phyloP scores from a whole-genome alignment of 2,329 filamentous ascomycete species.

The Herpotrichia juniperi region DNA sequence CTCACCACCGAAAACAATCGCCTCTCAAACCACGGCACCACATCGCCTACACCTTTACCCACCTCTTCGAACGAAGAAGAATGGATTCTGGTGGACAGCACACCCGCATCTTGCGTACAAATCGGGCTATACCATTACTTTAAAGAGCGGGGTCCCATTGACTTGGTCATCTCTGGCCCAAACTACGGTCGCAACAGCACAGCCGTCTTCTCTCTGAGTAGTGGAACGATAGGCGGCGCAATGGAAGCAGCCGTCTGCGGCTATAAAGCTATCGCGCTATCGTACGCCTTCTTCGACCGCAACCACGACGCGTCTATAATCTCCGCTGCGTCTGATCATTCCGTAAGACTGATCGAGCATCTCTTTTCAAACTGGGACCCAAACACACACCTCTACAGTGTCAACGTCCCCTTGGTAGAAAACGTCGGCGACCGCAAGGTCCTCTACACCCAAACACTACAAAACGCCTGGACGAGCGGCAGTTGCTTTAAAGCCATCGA shows the following conservation, averaged over 20 bases:
- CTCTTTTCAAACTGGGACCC: constrained; percentile 74
- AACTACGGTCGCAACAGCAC: constrained; percentile 60
- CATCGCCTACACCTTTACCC: constrained; percentile 39
- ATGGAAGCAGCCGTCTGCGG: constrained; percentile 57
- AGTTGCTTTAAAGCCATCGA: constrained; percentile 86
- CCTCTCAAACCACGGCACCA: constrained; percentile 46
- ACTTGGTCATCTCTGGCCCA: constrained; percentile 56
- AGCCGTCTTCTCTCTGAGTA: constrained; percentile 56
- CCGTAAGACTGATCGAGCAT: constrained; percentile 78
- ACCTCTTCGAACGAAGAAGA: constrained; percentile 45
- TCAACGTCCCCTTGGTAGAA: constrained; percentile 87
- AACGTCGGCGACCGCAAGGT: constrained; percentile 74
- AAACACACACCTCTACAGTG: constrained; percentile 82
- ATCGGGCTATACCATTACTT: constrained; percentile 57
- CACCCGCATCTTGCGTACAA: constrained; percentile 57
- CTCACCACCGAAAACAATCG: constrained; percentile 46
- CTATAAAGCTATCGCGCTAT: constrained; percentile 74
- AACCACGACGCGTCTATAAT: constrained; percentile 86
- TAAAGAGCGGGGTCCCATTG: constrained; percentile 49
- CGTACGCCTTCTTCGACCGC: constrained; percentile 86
- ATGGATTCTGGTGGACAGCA: constrained; percentile 58
- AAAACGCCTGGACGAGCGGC: constrained; percentile 87
- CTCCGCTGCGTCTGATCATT: constrained; percentile 73
- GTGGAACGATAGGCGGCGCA: constrained; percentile 57
- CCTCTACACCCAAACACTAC: constrained; percentile 83